Evolutionary conservation across 345 rosid genomes (phyloP).

Genomic region (Hibiscus syriacus): DNA sequence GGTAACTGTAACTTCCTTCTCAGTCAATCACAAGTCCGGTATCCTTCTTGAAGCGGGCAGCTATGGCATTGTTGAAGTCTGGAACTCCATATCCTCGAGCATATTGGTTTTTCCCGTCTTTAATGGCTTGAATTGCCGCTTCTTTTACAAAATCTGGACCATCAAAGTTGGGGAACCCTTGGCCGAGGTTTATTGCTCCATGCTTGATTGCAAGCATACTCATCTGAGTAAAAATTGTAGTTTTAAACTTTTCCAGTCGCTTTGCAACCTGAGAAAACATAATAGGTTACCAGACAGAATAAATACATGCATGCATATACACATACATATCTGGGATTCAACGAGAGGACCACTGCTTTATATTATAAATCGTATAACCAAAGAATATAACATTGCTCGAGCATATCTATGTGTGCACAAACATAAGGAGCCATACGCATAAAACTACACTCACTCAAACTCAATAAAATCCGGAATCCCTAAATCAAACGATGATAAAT

Average conservation of each 20-base stretch:
- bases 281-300: background rate
- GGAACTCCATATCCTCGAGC: constrained; percentile 85
- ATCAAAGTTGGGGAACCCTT: constrained; percentile 95
- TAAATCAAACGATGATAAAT: too few species aligned
- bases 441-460: too few species aligned
- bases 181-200: constrained; percentile 90
- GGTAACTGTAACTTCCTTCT: constrained; percentile 83
- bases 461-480: too few species aligned
- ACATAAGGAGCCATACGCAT: too few species aligned
- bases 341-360: too few species aligned
- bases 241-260: constrained; percentile 91
- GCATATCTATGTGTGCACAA: too few species aligned
- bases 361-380: too few species aligned
- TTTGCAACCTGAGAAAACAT: constrained; percentile 52
- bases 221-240: constrained; percentile 94
- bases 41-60: constrained; percentile 61
- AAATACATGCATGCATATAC: background rate
- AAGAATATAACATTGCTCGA: too few species aligned
- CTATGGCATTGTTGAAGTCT: constrained; percentile 64
- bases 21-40: constrained; percentile 66
- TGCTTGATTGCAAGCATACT: constrained; percentile 72
- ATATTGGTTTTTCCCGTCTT: constrained; percentile 88
- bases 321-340: too few species aligned
- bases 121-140: constrained; percentile 86
- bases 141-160: constrained; percentile 95